phyloP scores from a whole-genome alignment of 192 early-diverging fungal species.

The Backusella psychrophila region DNA sequence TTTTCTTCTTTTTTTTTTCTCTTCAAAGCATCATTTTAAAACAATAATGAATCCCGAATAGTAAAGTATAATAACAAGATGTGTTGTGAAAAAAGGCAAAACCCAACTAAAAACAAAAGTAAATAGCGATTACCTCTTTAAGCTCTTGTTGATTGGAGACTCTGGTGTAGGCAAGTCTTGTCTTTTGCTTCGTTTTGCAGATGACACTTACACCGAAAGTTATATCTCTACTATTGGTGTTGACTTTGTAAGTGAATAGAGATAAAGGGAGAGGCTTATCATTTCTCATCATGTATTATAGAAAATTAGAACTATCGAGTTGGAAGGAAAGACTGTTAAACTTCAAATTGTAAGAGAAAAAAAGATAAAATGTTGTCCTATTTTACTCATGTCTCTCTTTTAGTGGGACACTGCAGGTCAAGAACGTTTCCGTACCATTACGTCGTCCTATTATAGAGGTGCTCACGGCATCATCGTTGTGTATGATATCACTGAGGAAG shows the following conservation, averaged over 20 bases:
- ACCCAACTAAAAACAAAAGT: not conserved
- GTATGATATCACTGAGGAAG: conserved; percentile 95
- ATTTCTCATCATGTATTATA: conserved; percentile 24
- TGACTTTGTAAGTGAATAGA: conserved; percentile 78
- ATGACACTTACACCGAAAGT: conserved; percentile 97
- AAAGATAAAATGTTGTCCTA: not conserved
- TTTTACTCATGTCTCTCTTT: too few species aligned
- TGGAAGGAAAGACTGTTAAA: conserved; percentile 97
- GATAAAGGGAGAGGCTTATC: not conserved
- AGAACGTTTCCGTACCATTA: conserved; percentile 98
- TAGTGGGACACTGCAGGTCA: conserved; percentile 97
- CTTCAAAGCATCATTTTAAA: not conserved
- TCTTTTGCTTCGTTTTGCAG: conserved; percentile 93
- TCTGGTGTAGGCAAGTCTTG: conserved; percentile 98
- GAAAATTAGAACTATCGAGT: conserved; percentile 98
- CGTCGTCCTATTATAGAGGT: conserved; percentile 95
- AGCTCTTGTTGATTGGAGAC: conserved; percentile 96
- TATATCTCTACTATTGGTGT: conserved; percentile 99
- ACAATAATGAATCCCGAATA: conserved; percentile 17
- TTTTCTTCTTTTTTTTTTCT: not conserved
- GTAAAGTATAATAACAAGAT: not conserved
- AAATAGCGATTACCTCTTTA: conserved; percentile 95
- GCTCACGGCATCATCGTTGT: conserved; percentile 99
- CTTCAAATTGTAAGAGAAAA: conserved; percentile 78
- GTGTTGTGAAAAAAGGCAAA: not conserved